Base-by-base conservation (phyloP, 2,329 filamentous ascomycete species). In the Scolecobasidium constrictum region DNA sequence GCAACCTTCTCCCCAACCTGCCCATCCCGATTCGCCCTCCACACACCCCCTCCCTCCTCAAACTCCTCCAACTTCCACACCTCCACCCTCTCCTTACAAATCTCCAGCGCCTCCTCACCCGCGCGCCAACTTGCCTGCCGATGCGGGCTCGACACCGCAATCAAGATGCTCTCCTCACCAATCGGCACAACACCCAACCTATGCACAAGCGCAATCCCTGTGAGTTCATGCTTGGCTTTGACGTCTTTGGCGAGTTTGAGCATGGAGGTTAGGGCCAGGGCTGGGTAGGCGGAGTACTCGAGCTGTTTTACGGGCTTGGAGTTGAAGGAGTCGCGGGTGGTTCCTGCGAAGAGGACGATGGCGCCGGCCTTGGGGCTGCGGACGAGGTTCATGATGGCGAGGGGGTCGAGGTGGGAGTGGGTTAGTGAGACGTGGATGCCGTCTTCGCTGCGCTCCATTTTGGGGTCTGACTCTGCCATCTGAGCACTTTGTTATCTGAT, bases 21-120 rank as follows among this genome's bases (percentile, higher is more conserved):
- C n/a, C 83, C 83, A 62, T 94, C 87, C 49, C 81, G 66, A 64
- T 95, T 95, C 47, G 84, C 86, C 63, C 86, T 80, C 88, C 88
- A 95, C 35, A 92, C 73, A 5, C 73, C 71, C 13, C 80, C 84
- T 49, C 83, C 81, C 17, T 78, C 81, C 36, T 74, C 77, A 68
- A 95, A 95, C 59, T 86, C 83, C 66, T 96, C 90, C 50, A 78
- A 69, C 66, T 95, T 95, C 90, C 90, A 95, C 34, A 98, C 81
- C 67, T 98, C 92, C n/a, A 86, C 86, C 50, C 72, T 78, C 43
- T 75, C 76, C 67, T 96, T 98, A 56, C 85, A 86, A 58, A 77
- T 68, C 66, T 96, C 90, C 46, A 96, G 65, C 23, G 87, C 83
- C 64, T 93, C 86, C 66, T 96, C 90, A 0, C 85, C 90, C 0